These are phyloP conservation scores for Xylaria telfairii DNA, from an alignment of 495 filamentous ascomycete genomes.

Conservation along the genomic window DNA sequence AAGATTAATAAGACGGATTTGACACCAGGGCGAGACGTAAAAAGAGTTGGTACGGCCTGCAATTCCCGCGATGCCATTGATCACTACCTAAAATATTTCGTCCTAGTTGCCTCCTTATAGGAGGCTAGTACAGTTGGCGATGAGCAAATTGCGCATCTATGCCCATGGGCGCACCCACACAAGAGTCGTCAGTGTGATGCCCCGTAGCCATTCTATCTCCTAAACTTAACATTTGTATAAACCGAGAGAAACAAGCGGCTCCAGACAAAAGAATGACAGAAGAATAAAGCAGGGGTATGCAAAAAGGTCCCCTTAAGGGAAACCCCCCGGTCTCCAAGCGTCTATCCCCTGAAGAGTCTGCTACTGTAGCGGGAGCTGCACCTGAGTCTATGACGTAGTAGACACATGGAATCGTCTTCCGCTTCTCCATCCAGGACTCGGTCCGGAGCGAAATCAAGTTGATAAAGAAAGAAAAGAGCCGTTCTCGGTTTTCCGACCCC, in stretches of 20 bases:
- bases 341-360: slow-evolving; percentile 30
- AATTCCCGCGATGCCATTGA: slow-evolving; percentile 35
- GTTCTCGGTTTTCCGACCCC: slow-evolving; percentile 28
- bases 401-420: slow-evolving; percentile 27
- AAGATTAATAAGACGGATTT: background rate
- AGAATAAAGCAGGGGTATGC: slow-evolving; percentile 36
- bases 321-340: slow-evolving; percentile 35
- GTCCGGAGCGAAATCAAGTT: slow-evolving; percentile 27
- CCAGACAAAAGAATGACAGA: slow-evolving; percentile 39
- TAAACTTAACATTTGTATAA: slow-evolving; percentile 29
- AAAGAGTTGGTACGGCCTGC: background rate
- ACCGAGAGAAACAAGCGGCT: slow-evolving; percentile 29
- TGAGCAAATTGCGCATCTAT: slow-evolving; percentile 30
- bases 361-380: slow-evolving; percentile 20
- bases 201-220: slow-evolving; percentile 36
- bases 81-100: slow-evolving; percentile 35
- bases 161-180: slow-evolving; percentile 38
- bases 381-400: slow-evolving; percentile 31
- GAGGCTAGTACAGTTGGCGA: slow-evolving; percentile 25
- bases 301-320: slow-evolving; percentile 31
- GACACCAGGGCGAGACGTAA: background rate
- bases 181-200: slow-evolving; percentile 45
- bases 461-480: slow-evolving; percentile 40
- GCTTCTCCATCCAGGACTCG: slow-evolving; percentile 28
- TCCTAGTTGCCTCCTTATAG: slow-evolving; percentile 25